Evolutionary conservation across 2,329 filamentous ascomycete genomes (phyloP), one percentile per base, ranked within the genome.

Genomic region (Elsinoe fawcettii): DNA sequence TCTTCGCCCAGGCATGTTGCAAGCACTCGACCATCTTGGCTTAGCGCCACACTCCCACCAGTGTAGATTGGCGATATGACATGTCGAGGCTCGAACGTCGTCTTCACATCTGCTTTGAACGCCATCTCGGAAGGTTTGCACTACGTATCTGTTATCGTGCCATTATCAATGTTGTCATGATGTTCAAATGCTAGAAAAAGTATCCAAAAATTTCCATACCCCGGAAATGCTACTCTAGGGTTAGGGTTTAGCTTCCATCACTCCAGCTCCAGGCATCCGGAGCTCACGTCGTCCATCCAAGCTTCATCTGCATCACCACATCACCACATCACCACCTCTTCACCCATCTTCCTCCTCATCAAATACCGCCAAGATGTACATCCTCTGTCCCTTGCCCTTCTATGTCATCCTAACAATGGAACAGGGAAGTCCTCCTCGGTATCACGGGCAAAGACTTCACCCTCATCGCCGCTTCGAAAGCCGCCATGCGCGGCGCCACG

Each of bases 381-480:
- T 22, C 12, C 6, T 16, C 16, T 43, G 6, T 30, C 64, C 14
- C 78, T 67, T 25, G 69, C 70, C 18, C 67, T 79, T 44, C 79
- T 2, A 22, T 16, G 16, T 56, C 27, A n/a, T n/a, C 9, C 54
- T 20, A 72, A 75, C 5, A 78, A 77, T 1, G 77, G 8, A 76
- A 56, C 59, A 97, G 91, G 93, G 93, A 99, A 84, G 89, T 97
- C 73, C 82, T 99, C 71, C 83, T 99, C 66, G 93, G 93, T 70
- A 96, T 99, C 74, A 96, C 92, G 60, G 95, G 93, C 79, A 96
- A 96, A 80, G 95, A 99, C 83, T 99, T 96, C 75, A 95, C 91
- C 77, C 85, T 99, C 81, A 85, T 99, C 73, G 93, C 90, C 68
- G 89, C 93, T 67, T 97, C 91, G 62, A 97, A 99, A 80, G 93